Evolutionary conservation across 2,329 filamentous ascomycete genomes (phyloP), one percentile per base, ranked within the genome.

Genomic region (Thelonectria olida): DNA sequence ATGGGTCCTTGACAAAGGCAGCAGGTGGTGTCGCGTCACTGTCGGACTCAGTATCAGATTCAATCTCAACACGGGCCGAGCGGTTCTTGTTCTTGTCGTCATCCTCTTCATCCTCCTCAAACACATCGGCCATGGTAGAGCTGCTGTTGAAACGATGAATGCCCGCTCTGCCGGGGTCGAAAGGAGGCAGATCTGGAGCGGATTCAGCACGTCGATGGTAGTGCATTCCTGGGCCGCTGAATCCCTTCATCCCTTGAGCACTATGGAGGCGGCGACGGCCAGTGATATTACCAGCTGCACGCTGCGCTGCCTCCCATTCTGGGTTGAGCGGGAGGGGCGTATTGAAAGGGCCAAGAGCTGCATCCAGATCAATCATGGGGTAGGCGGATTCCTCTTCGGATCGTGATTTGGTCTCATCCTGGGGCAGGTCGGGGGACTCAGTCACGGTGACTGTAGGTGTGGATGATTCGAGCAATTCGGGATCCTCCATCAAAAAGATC

Each of bases 341-440:
- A 71, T 96, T 96, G 77, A 97, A 97, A 0, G 95, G 93, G 2
- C 93, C 94, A 2, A 98, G 84, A 23, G 95, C 96, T 17, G 94
- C 95, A 78, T 99, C 96, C 41, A 99, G 81, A 75, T 99, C 96
- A 65, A 99, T 96, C 76, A 97, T 90, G 7, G 92, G 90, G 72
- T 89, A 92, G 53, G 90, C 85, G 3, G 86, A 76, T 61, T 96
- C 92, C 47, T 89, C 87, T 8, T 87, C 83, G 4, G 65, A 60
- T 17, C 61, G 76, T 42, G n/a, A n/a, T n/a, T 79, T 80, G 71
- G 79, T 58, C 28, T 71, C 60, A 34, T 73, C 64, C 8, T 72
- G 66, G 52, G 67, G 70, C 47, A 54, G 66, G 3, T 74, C 70
- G 3, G 77, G 72, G 10, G 80, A 77, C 39, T 79, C 79, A 0